phyloP scores from a whole-genome alignment of 2,329 filamentous ascomycete genomes.

The Davidsoniella australis region DNA sequence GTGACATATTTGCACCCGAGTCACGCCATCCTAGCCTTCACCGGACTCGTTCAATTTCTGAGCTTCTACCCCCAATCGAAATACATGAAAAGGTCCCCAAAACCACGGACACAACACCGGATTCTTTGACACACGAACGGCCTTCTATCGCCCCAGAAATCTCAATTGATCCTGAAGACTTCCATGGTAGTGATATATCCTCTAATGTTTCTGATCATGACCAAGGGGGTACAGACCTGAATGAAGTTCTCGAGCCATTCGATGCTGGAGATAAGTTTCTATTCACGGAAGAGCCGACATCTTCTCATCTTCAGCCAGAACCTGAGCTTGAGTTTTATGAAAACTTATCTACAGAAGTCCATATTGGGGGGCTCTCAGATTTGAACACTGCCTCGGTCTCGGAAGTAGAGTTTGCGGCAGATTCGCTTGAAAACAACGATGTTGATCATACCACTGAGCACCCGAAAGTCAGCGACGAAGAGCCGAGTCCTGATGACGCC shows the following conservation, averaged over 20 bases:
- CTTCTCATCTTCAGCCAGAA: not conserved
- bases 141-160: not conserved
- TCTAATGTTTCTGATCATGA: too few species aligned
- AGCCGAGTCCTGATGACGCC: not conserved
- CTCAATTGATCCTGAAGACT: too few species aligned
- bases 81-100: not conserved
- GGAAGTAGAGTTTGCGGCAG: constrained; percentile 8
- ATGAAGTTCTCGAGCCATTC: too few species aligned
- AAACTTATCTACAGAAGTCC: not conserved
- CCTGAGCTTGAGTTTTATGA: too few species aligned
- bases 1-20: constrained; percentile 1
- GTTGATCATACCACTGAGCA: not conserved
- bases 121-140: not conserved
- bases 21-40: not conserved
- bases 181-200: too few species aligned
- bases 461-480: too few species aligned
- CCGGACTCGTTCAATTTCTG: not conserved
- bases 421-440: not conserved
- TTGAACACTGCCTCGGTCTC: constrained; percentile 1
- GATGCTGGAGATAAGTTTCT: not conserved
- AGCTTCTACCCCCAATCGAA: constrained; percentile 4
- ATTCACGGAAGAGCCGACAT: not conserved
- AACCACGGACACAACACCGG: not conserved
- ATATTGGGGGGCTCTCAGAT: not conserved
- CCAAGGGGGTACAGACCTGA: too few species aligned